These are phyloP conservation scores for Aulographum hederae DNA, from an alignment of 2,329 filamentous ascomycete genomes.

Conservation along the genomic window DNA sequence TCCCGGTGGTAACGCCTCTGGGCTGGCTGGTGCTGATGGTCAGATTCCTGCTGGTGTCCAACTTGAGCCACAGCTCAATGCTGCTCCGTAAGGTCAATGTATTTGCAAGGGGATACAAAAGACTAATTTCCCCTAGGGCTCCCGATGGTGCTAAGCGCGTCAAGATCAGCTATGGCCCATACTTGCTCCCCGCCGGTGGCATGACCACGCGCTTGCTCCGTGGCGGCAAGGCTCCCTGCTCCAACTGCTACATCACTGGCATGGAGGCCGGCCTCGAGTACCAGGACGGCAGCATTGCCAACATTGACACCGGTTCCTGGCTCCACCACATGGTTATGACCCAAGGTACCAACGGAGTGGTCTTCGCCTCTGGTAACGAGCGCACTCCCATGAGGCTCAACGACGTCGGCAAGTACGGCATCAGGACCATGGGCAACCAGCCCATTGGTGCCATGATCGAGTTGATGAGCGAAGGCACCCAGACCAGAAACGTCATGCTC, in stretches of 20 bases:
- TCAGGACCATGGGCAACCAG: background rate
- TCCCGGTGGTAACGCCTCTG: too few species aligned
- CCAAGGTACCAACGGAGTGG: too few species aligned
- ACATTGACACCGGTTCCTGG: background rate
- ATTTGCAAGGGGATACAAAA: background rate
- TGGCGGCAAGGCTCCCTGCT: background rate
- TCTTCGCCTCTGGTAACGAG: slow-evolving; percentile 1
- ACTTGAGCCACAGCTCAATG: background rate
- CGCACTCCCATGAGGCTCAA: background rate
- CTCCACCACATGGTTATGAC: background rate
- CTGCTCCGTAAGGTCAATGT: background rate
- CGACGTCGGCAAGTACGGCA: background rate
- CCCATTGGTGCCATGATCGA: background rate
- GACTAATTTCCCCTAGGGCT: background rate
- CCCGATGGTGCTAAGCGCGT: slow-evolving; percentile 1
- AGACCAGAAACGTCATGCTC: background rate
- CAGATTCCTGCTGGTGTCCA: background rate
- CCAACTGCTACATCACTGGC: background rate
- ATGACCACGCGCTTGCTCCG: background rate
- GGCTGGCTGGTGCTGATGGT: background rate
- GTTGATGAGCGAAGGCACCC: background rate
- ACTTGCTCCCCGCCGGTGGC: background rate
- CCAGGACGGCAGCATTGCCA: background rate
- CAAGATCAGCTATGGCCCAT: slow-evolving; percentile 4
- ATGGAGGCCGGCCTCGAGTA: background rate